Conservation (phyloP, 2,329 filamentous ascomycete genomes). For the Fusarium albidum region DNA sequence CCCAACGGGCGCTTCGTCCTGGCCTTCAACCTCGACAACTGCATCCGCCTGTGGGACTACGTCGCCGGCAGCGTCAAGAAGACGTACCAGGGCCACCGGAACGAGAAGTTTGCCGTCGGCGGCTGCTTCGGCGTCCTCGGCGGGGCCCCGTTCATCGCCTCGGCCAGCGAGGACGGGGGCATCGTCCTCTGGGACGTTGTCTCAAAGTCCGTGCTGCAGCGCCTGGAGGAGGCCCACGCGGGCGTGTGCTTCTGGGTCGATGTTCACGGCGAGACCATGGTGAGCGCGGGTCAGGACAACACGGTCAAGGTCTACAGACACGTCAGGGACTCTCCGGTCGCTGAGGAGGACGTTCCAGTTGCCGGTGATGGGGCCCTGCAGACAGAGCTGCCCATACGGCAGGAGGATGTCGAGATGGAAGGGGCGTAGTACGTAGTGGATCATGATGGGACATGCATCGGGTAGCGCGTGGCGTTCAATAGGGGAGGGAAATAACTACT, state of each 20-base stretch:
- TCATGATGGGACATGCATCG: neutral
- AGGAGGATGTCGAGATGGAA: slow-evolving; percentile 51
- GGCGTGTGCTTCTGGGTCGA: slow-evolving; percentile 74
- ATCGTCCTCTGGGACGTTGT: slow-evolving; percentile 91
- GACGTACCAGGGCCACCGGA: slow-evolving; percentile 93
- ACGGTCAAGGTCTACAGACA: slow-evolving; percentile 60
- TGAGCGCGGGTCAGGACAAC: slow-evolving; percentile 64
- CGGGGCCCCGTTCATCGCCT: slow-evolving; percentile 70
- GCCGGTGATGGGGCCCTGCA: slow-evolving; percentile 57
- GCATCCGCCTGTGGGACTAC: slow-evolving; percentile 94
- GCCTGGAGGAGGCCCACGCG: slow-evolving; percentile 56
- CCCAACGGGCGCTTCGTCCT: slow-evolving; percentile 94
- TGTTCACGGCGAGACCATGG: slow-evolving; percentile 63
- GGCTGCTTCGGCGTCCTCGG: slow-evolving; percentile 77
- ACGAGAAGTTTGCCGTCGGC: slow-evolving; percentile 83
- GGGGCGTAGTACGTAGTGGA: slow-evolving; percentile 36
- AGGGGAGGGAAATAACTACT: too few species aligned
- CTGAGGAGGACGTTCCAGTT: slow-evolving; percentile 29
- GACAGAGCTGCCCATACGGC: slow-evolving; percentile 55
- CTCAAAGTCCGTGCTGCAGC: slow-evolving; percentile 83
- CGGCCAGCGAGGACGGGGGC: slow-evolving; percentile 87
- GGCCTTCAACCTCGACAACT: slow-evolving; percentile 90
- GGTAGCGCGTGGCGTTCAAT: slow-evolving; percentile 3
- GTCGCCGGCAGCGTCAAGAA: slow-evolving; percentile 91
- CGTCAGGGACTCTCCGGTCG: slow-evolving; percentile 18